These are phyloP conservation scores for Elaeis oleifera DNA, from an alignment of 202 grass and related monocot species.

Conservation along the genomic window DNA sequence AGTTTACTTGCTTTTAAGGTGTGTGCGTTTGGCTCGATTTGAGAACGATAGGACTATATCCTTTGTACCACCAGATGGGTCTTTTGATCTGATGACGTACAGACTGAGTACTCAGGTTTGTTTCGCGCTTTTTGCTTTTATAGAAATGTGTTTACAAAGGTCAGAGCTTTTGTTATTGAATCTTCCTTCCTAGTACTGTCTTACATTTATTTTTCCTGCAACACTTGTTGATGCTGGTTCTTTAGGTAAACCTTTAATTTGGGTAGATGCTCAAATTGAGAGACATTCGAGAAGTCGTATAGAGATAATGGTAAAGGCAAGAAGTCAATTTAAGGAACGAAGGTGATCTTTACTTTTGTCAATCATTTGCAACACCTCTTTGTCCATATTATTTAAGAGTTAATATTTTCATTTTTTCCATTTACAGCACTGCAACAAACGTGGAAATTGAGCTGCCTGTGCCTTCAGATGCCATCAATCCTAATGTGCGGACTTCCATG, in stretches of 20 bases:
- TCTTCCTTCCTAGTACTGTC: neutral
- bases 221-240: constrained; percentile 2
- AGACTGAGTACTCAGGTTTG: constrained; percentile 93
- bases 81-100: constrained; percentile 99
- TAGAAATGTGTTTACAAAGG: too few relatives aligned
- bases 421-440: constrained; percentile 93
- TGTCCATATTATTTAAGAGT: too few relatives aligned
- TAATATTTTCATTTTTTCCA: constrained; percentile 3
- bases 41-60: constrained; percentile 99
- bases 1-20: constrained; percentile 39
- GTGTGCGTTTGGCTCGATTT: constrained; percentile 90
- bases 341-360: constrained; percentile 41
- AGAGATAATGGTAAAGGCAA: constrained; percentile 88
- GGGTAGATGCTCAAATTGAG: constrained; percentile 97
- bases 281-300: constrained; percentile 96
- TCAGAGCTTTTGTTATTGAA: neutral
- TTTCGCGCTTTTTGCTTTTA: constrained; percentile 12
- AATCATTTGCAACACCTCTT: too few relatives aligned
- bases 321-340: constrained; percentile 98
- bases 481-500: constrained; percentile 91
- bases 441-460: constrained; percentile 99
- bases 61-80: constrained; percentile 90
- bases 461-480: constrained; percentile 88
- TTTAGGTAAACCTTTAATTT: constrained; percentile 90
- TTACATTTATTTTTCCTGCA: neutral